Conservation (phyloP, 208 protist species). For the Angomonas ambiguus region DNA sequence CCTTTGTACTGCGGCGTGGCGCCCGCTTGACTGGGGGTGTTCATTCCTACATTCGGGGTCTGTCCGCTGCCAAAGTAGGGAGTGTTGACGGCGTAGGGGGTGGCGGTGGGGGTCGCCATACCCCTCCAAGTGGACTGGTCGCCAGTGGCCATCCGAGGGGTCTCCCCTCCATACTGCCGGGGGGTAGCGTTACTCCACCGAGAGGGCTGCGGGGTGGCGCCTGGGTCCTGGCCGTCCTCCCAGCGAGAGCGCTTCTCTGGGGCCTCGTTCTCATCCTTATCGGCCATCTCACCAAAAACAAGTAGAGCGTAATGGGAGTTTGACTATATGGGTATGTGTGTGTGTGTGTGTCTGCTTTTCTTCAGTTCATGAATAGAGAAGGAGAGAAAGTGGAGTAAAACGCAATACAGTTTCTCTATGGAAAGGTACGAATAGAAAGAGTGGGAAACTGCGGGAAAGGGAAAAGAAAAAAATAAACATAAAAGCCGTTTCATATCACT, state of each 20-base stretch:
- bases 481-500: too few relatives aligned
- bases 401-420: too few relatives aligned
- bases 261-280: conserved; percentile 4
- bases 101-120: conserved; percentile 58
- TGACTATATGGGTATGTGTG: too few relatives aligned
- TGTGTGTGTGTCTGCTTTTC: too few relatives aligned
- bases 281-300: too few relatives aligned
- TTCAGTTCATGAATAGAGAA: too few relatives aligned
- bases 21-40: conserved; percentile 11
- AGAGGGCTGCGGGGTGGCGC: conserved; percentile 30
- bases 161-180: conserved; percentile 63
- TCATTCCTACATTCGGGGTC: not conserved
- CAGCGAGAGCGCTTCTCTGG: conserved; percentile 8
- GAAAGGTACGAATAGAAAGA: too few relatives aligned
- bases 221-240: conserved; percentile 10
- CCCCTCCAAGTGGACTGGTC: conserved; percentile 62
- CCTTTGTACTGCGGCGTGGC: conserved; percentile 51
- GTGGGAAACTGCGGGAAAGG: too few relatives aligned
- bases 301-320: too few relatives aligned
- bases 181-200: conserved; percentile 77
- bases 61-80: conserved; percentile 31
- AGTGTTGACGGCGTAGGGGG: conserved; percentile 52
- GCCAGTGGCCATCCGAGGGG: conserved; percentile 37
- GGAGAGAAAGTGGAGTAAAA: too few relatives aligned
- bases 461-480: too few relatives aligned